Evolutionary conservation across 768 basidiomycete species (phyloP), one percentile per base, ranked within the genome.

Genomic region (Boletus edulis): DNA sequence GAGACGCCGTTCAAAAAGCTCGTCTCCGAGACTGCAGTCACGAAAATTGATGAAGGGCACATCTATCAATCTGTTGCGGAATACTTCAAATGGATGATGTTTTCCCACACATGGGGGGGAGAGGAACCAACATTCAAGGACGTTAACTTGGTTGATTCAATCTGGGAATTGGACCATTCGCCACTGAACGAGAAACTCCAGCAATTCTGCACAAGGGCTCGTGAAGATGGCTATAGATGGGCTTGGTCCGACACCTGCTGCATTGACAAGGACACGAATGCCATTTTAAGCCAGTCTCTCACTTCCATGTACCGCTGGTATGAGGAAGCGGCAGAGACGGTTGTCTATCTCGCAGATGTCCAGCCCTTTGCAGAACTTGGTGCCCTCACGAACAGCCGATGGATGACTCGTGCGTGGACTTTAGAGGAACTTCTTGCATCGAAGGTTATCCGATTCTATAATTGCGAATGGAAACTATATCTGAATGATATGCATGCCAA

Each of bases 331-430:
- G 20, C 46, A 1, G 46, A 15, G 17, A 38, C 37, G 1, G 5
- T 38, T 8, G 37, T 38, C 37, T 38, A 38, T 38, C 37, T 38
- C 8, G 37, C 37, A n/a, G 37, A 38, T 38, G 37, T 38, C 37
- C 15, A 17, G 37, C 17, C 37, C 37, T n/a, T 15, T 38, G 3
- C 37, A n/a, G 37, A 38, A n/a, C 17, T 38, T 15, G 22, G 35
- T 2, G 51, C 29, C 14, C 58, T 59, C 24, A 27, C 18, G 7
- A 18, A 7, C 2, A 57, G 40, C 10, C 0, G 20, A 24, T 59
- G 58, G 58, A 57, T 57, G 58, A 49, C 34, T 6, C 51, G 58
- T 18, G 47, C 51, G 4, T 59, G 58, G 58, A 50, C 58, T 1
- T 12, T 57, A n/a, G 54, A 60, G 41, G 60, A 59, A 32, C 35